Evolutionary conservation across 257 asterid genomes (phyloP).

Genomic region (Echites panduratus): DNA sequence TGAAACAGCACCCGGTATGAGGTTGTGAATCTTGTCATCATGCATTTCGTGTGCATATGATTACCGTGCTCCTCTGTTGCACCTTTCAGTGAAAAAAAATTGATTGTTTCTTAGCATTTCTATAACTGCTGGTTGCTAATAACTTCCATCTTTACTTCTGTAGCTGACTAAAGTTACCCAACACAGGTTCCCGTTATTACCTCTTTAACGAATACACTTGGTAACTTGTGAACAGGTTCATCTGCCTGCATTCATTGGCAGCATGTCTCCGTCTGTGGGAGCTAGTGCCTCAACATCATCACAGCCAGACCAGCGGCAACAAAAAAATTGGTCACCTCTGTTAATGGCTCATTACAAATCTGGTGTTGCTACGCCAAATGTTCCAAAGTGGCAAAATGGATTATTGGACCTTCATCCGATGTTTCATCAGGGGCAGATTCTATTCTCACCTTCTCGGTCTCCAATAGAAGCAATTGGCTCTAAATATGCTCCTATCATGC

Average conservation of each 20-base stretch:
- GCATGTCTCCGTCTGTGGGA: conserved; percentile 2
- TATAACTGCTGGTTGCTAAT: not conserved
- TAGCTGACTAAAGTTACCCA: not conserved
- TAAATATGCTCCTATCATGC: conserved; percentile 32
- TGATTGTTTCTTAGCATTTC: not conserved
- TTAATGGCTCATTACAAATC: conserved; percentile 28
- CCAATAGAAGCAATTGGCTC: conserved; percentile 28
- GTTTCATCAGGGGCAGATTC: conserved; percentile 38
- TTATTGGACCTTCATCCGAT: conserved; percentile 28
- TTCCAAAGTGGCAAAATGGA: conserved; percentile 34
- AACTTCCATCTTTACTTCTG: not conserved
- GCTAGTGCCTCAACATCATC: conserved; percentile 20
- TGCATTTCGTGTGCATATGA: not conserved
- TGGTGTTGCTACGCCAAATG: conserved; percentile 23
- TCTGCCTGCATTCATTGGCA: conserved; percentile 36
- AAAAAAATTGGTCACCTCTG: conserved; percentile 30
- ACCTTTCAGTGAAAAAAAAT: not conserved
- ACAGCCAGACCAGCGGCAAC: conserved; percentile 26
- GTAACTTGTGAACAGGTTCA: conserved; percentile 34
- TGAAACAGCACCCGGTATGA: not conserved
- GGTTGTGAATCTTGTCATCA: not conserved
- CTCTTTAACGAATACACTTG: not conserved
- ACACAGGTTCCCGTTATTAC: not conserved
- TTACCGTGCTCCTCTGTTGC: not conserved
- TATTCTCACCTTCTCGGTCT: conserved; percentile 40